Percentiles rank a stretch among this genome's conserved stretches.
phyloP scores from a whole-genome alignment of 768 basidiomycete genomes.

The Clathrus columnatus region DNA sequence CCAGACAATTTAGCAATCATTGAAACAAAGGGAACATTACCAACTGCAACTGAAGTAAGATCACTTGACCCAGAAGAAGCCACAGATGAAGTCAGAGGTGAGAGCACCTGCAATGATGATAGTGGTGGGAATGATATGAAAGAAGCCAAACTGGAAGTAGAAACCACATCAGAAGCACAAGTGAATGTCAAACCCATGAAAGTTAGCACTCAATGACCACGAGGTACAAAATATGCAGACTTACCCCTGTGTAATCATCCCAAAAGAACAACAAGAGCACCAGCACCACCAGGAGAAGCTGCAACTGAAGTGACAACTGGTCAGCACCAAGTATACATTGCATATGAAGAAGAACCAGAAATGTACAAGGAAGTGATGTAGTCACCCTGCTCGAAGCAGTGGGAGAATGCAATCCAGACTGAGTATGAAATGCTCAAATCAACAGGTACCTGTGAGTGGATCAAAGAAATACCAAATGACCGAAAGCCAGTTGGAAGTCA shows the following conservation, averaged over 20 bases:
- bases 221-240: not conserved
- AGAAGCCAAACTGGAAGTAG: no score
- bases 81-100: no score
- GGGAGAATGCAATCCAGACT: not conserved
- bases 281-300: constrained; percentile 13
- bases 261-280: not conserved
- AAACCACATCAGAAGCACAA: no score
- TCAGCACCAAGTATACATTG: constrained; percentile 17
- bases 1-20: not conserved
- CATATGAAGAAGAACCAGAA: not conserved
- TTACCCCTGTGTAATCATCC: not conserved
- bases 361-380: not conserved
- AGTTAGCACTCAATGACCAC: not conserved
- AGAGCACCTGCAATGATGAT: no score
- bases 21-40: not conserved
- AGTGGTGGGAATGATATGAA: no score
- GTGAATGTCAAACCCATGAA: no score
- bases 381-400: constrained; percentile 8
- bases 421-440: constrained; percentile 1
- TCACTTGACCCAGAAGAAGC: not conserved
- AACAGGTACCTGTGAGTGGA: constrained; percentile 10
- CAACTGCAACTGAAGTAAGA: not conserved
- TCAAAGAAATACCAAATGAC: constrained; percentile 14
- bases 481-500: constrained; percentile 15
- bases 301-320: constrained; percentile 15